Percentiles rank a stretch among this genome's conserved stretches.
Conservation (phyloP, 2,329 filamentous ascomycete species). For the Colletotrichum truncatum region DNA sequence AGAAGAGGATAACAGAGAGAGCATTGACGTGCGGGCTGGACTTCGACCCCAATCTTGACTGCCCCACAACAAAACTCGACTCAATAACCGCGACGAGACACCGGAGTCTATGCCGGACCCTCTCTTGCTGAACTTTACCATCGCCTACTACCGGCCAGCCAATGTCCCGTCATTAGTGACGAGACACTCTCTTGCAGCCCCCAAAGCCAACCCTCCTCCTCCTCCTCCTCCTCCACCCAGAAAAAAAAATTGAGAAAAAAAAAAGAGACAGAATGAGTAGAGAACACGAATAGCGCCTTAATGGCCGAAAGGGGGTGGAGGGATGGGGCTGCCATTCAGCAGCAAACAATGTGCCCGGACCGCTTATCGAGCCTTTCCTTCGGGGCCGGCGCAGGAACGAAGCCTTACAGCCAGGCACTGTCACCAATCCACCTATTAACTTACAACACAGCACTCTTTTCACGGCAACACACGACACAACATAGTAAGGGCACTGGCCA, state of each 20-base stretch:
- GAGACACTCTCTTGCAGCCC: background rate
- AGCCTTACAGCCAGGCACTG: conserved; percentile 15
- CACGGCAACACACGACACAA: background rate
- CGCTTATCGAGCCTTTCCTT: conserved; percentile 19
- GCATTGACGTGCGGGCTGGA: conserved; percentile 13
- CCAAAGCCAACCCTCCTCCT: too few relatives aligned
- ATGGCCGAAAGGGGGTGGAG: conserved; percentile 4
- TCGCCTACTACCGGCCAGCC: background rate
- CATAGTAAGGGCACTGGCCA: background rate
- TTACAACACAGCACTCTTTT: background rate
- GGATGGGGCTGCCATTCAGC: conserved; percentile 15
- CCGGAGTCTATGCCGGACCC: conserved; percentile 8
- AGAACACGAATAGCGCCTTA: conserved; percentile 14
- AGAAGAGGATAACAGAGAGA: too few relatives aligned
- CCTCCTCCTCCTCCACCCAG: too few relatives aligned
- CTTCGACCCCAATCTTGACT: background rate
- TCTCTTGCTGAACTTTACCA: conserved; percentile 14
- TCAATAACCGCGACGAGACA: background rate
- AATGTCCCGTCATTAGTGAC: conserved; percentile 10
- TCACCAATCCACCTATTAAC: background rate
- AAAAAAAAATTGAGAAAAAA: too few relatives aligned
- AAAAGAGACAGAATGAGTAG: background rate
- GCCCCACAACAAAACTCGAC: too few relatives aligned
- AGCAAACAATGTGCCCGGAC: conserved; percentile 28
- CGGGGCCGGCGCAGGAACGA: conserved; percentile 25